Percentiles rank a stretch among this genome's conserved stretches.
These are phyloP conservation scores for Lasiodiplodia sp. DNA, from an alignment of 2,329 filamentous ascomycete genomes.

Conservation along the genomic window DNA sequence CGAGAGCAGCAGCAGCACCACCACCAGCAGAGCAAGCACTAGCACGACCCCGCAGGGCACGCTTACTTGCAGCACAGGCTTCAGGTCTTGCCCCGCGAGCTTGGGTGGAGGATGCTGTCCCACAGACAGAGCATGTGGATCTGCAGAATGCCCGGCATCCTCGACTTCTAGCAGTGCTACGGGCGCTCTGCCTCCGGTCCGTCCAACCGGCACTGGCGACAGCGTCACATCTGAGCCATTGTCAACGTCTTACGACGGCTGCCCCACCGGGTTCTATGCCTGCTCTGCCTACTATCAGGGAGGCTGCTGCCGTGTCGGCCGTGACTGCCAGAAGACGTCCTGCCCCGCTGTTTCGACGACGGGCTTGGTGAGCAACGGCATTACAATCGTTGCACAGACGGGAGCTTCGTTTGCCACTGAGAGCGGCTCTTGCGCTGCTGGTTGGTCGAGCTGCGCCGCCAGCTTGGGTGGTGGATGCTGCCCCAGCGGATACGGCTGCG, in stretches of 20 bases:
- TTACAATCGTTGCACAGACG: slow-evolving; percentile 73
- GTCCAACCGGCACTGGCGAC: slow-evolving; percentile 51
- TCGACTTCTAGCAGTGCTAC: slow-evolving; percentile 46
- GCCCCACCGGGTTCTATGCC: slow-evolving; percentile 90
- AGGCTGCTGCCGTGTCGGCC: slow-evolving; percentile 87
- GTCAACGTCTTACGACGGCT: slow-evolving; percentile 57
- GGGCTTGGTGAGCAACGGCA: slow-evolving; percentile 68
- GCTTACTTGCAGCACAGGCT: slow-evolving; percentile 52
- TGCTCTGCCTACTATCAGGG: slow-evolving; percentile 82
- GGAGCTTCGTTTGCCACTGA: slow-evolving; percentile 55
- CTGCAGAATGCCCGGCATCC: slow-evolving; percentile 46
- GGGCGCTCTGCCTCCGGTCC: slow-evolving; percentile 45
- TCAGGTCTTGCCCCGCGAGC: slow-evolving; percentile 54
- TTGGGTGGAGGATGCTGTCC: slow-evolving; percentile 60
- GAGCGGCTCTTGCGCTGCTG: slow-evolving; percentile 68
- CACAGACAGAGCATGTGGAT: slow-evolving; percentile 53
- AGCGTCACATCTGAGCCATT: slow-evolving; percentile 47
- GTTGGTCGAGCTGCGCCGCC: slow-evolving; percentile 78
- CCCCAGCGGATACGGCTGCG: slow-evolving; percentile 78
- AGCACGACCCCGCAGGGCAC: slow-evolving; percentile 34
- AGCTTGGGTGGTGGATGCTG: slow-evolving; percentile 82
- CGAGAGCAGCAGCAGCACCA: slow-evolving; percentile 29
- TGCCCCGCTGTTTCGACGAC: slow-evolving; percentile 70
- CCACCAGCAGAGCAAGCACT: slow-evolving; percentile 40
- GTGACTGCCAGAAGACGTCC: slow-evolving; percentile 81